These are phyloP conservation scores for Gracilaria domingensis DNA, from an alignment of 23 red algal species.

Conservation along the genomic window DNA sequence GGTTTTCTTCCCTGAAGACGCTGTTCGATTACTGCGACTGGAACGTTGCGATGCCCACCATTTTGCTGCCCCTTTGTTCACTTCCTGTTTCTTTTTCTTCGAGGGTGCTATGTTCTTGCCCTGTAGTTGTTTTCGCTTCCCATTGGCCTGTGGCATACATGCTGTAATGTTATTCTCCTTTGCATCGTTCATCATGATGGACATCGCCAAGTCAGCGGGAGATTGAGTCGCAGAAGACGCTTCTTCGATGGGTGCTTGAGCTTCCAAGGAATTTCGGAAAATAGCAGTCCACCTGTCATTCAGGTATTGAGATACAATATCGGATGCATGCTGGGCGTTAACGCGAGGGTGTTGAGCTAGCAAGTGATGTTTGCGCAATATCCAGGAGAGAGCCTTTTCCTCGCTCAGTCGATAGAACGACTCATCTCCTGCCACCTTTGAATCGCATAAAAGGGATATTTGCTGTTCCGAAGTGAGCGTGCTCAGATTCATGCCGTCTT, in stretches of 20 bases:
- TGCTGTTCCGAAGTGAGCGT: conserved; percentile 14
- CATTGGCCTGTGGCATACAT: not conserved
- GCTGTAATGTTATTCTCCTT: conserved; percentile 18
- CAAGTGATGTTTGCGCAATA: conserved; percentile 23
- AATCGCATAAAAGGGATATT: conserved; percentile 50
- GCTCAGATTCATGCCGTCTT: conserved; percentile 47
- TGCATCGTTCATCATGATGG: conserved; percentile 49
- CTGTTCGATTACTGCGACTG: not conserved
- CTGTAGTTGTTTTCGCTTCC: not conserved
- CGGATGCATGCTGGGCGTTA: conserved; percentile 24
- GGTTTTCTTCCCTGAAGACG: not conserved
- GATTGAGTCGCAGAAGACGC: not conserved
- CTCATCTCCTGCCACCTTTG: conserved; percentile 37
- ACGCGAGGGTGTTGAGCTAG: conserved; percentile 24
- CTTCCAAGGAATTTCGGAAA: conserved; percentile 6
- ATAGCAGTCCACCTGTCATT: conserved; percentile 17
- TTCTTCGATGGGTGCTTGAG: not conserved
- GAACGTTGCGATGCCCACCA: conserved; percentile 21
- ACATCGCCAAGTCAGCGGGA: conserved; percentile 38
- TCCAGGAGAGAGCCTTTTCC: conserved; percentile 54
- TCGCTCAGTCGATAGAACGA: conserved; percentile 50
- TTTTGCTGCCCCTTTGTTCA: conserved; percentile 26
- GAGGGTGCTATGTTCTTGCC: not conserved
- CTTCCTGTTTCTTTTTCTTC: conserved; percentile 25
- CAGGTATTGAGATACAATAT: conserved; percentile 45